Conservation (phyloP, 768 basidiomycete genomes). For the Leccinum longicurvipes region DNA sequence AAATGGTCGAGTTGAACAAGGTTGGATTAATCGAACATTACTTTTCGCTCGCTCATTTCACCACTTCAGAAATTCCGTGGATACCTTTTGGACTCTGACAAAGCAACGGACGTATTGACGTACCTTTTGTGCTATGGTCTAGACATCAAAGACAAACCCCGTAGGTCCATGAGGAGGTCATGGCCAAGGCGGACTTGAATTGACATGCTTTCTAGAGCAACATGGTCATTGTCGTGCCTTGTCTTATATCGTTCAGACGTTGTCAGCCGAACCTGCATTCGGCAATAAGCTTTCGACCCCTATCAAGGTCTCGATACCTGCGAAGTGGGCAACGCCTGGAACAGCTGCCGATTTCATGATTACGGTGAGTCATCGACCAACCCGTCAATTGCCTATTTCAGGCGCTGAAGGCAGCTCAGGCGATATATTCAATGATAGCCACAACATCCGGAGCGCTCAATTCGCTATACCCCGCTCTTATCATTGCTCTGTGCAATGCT, state of each 20-base stretch:
- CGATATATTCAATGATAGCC: slow-evolving; percentile 86
- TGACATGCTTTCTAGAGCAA: slow-evolving; percentile 56
- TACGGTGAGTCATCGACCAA: slow-evolving; percentile 50
- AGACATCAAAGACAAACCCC: slow-evolving; percentile 91
- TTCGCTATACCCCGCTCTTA: slow-evolving; percentile 87
- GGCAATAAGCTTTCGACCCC: slow-evolving; percentile 65
- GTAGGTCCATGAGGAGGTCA: slow-evolving; percentile 42
- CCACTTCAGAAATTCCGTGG: slow-evolving; percentile 79
- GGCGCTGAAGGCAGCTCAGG: slow-evolving; percentile 40
- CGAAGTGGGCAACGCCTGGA: slow-evolving; percentile 73
- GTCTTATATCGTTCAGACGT: slow-evolving; percentile 87
- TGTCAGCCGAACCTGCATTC: slow-evolving; percentile 83
- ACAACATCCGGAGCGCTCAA: slow-evolving; percentile 80
- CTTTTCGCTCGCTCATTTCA: slow-evolving; percentile 3
- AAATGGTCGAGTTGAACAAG: slow-evolving; percentile 90
- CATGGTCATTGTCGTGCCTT: slow-evolving; percentile 86
- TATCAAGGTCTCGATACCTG: slow-evolving; percentile 62
- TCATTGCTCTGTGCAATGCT: slow-evolving; percentile 85
- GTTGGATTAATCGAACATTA: slow-evolving; percentile 37
- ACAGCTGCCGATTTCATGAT: slow-evolving; percentile 85
- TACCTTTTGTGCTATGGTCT: slow-evolving; percentile 79
- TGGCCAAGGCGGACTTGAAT: slow-evolving; percentile 1
- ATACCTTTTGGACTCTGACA: slow-evolving; percentile 79
- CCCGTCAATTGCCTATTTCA: slow-evolving; percentile 1
- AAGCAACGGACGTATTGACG: slow-evolving; percentile 70